Percentiles rank a stretch among this genome's conserved stretches.
Evolutionary conservation across 2,329 filamentous ascomycete species (phyloP).

Genomic region (Fusarium sp.): DNA sequence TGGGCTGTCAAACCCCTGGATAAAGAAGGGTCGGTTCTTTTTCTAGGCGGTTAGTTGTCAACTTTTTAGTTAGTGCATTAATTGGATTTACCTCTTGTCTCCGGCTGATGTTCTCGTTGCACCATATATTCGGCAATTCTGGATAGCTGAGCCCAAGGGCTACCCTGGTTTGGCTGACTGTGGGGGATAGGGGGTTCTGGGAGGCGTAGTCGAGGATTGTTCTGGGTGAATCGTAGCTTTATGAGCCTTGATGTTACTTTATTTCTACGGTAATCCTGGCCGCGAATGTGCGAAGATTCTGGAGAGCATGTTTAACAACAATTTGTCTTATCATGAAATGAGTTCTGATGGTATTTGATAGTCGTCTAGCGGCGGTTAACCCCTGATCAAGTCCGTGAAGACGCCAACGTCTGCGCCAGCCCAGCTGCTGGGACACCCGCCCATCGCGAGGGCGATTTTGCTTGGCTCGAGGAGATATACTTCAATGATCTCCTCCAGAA

Average conservation of each 20-base stretch:
- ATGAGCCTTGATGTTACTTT: not conserved
- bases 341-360: not conserved
- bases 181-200: not conserved
- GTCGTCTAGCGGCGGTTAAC: not conserved
- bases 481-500: not conserved
- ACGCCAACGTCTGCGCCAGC: not conserved
- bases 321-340: not conserved
- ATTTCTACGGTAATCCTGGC: not conserved
- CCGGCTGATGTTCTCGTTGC: not conserved
- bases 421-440: not conserved
- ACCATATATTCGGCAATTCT: not conserved
- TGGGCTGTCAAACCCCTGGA: not conserved
- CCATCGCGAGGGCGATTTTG: not conserved
- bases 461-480: not conserved
- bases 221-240: not conserved
- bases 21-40: not conserved
- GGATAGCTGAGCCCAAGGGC: not conserved
- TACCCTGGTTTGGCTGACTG: not conserved
- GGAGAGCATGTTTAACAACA: not conserved
- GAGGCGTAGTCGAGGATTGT: not conserved
- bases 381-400: not conserved
- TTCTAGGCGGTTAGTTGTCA: not conserved
- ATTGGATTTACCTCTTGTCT: not conserved
- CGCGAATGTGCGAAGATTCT: not conserved
- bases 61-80: not conserved